Percentiles rank a stretch among this genome's conserved stretches.
Conservation (phyloP, 2,329 filamentous ascomycete genomes). For the Aspergillus udagawae region DNA sequence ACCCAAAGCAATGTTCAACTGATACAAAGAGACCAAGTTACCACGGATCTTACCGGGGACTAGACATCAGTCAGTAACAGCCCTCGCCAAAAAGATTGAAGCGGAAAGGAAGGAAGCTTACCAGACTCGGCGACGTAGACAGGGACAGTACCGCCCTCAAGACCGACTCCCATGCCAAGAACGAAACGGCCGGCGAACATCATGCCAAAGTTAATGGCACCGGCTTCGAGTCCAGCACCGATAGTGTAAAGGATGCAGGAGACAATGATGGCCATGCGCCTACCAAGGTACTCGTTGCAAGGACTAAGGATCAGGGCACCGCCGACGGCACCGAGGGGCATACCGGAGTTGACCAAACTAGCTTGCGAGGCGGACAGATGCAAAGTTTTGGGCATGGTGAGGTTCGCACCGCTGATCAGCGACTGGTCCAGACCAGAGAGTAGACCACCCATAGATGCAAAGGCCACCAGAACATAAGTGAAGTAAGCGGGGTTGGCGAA, state of each 20-base stretch:
- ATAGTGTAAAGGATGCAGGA: conserved; percentile 67
- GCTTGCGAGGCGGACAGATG: conserved; percentile 54
- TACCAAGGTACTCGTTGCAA: conserved; percentile 63
- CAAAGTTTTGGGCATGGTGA: conserved; percentile 61
- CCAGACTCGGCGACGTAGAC: conserved; percentile 66
- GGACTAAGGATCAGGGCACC: conserved; percentile 65
- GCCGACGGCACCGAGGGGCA: conserved; percentile 68
- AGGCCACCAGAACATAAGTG: conserved; percentile 64
- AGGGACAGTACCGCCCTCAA: conserved; percentile 70
- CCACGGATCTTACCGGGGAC: conserved; percentile 64
- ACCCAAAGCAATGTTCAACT: conserved; percentile 71
- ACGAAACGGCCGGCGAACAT: conserved; percentile 66
- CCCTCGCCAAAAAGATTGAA: not conserved
- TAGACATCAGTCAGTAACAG: conserved; percentile 32
- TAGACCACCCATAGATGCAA: conserved; percentile 71
- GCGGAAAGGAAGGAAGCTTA: conserved; percentile 9
- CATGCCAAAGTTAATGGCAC: conserved; percentile 66
- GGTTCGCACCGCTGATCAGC: conserved; percentile 63
- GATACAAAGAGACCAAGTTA: conserved; percentile 70
- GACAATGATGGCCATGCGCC: conserved; percentile 65
- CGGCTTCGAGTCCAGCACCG: conserved; percentile 65
- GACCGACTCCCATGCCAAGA: conserved; percentile 65
- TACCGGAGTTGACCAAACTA: conserved; percentile 65
- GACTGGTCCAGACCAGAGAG: conserved; percentile 70
- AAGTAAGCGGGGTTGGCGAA: conserved; percentile 62